Conservation (phyloP, 2,329 filamentous ascomycete genomes). For the Diaporthe aspalathi region DNA sequence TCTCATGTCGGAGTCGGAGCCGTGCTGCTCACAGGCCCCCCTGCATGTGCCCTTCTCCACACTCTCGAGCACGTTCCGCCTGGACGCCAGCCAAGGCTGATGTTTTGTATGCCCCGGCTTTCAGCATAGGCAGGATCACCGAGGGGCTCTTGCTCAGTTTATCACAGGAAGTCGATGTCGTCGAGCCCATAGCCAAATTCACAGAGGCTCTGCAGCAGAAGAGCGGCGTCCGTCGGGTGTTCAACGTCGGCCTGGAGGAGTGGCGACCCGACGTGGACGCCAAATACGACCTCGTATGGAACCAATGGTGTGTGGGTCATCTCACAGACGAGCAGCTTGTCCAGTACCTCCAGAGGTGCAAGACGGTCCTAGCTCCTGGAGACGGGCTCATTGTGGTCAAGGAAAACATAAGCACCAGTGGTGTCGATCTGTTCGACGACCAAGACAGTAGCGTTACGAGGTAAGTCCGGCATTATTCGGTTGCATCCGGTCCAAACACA, state of each 20-base stretch:
- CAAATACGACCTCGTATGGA: constrained; percentile 86
- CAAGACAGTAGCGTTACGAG: constrained; percentile 81
- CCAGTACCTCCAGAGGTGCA: constrained; percentile 73
- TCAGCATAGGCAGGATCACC: constrained; percentile 84
- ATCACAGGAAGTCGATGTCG: constrained; percentile 79
- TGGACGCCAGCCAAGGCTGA: not conserved
- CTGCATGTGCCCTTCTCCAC: not conserved
- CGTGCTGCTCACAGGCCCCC: not conserved
- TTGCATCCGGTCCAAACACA: constrained; percentile 10
- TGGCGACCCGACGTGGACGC: constrained; percentile 65
- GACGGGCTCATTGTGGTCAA: constrained; percentile 76
- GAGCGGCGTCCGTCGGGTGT: constrained; percentile 71
- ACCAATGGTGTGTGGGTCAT: constrained; percentile 90
- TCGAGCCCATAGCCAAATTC: constrained; percentile 89
- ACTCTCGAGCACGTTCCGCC: not conserved
- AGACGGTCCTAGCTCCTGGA: constrained; percentile 50
- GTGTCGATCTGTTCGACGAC: constrained; percentile 78
- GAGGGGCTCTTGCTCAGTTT: constrained; percentile 78
- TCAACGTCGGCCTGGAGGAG: constrained; percentile 78
- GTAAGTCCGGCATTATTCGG: constrained; percentile 49
- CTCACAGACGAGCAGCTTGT: constrained; percentile 80
- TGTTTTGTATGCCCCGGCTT: not conserved
- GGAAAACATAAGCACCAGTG: constrained; percentile 76
- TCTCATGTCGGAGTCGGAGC: not conserved
- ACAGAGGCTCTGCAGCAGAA: constrained; percentile 70